A percentile compares a stretch with the other conserved stretches of the same genome.
These are phyloP conservation scores for Mycena vitilis DNA, from an alignment of 768 basidiomycete genomes.

Conservation along the genomic window DNA sequence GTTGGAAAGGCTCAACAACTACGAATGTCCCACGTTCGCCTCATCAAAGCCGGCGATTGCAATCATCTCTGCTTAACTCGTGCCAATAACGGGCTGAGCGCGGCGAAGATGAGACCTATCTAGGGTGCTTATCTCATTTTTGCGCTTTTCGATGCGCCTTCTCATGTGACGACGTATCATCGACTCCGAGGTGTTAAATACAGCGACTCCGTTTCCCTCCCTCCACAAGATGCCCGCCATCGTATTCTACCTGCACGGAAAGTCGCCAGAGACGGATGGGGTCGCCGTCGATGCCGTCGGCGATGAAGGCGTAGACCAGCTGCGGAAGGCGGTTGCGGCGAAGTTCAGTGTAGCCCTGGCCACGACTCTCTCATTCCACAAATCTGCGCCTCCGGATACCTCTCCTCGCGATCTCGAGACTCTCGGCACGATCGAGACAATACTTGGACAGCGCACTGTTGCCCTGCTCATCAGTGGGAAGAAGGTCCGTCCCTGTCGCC, in stretches of 20 bases:
- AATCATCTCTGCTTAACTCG: too few relatives aligned
- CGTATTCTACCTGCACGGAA: slow-evolving; percentile 30
- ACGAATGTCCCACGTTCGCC: too few relatives aligned
- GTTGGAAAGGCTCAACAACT: too few relatives aligned
- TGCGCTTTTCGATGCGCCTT: too few relatives aligned
- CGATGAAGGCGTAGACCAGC: background rate
- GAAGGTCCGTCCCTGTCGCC: background rate
- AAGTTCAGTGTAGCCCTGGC: slow-evolving; percentile 23
- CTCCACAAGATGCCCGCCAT: slow-evolving; percentile 11
- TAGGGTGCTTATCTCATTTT: too few relatives aligned
- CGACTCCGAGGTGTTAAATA: slow-evolving; percentile 12
- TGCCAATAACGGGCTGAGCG: too few relatives aligned
- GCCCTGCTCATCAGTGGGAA: slow-evolving; percentile 32
- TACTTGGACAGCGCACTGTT: slow-evolving; percentile 9
- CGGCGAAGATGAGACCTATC: too few relatives aligned
- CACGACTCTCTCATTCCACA: slow-evolving; percentile 25
- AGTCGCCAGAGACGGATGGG: slow-evolving; percentile 23
- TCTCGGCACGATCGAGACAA: slow-evolving; percentile 13
- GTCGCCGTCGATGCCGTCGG: slow-evolving; percentile 15
- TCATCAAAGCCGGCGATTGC: too few relatives aligned
- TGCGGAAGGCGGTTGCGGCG: slow-evolving; percentile 21
- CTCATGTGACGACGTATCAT: too few relatives aligned
- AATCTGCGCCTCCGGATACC: slow-evolving; percentile 6
- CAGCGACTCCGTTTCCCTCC: background rate
- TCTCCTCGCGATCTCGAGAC: background rate